Conservation (phyloP, 2,329 filamentous ascomycete genomes). For the Aspergillus hortae region DNA sequence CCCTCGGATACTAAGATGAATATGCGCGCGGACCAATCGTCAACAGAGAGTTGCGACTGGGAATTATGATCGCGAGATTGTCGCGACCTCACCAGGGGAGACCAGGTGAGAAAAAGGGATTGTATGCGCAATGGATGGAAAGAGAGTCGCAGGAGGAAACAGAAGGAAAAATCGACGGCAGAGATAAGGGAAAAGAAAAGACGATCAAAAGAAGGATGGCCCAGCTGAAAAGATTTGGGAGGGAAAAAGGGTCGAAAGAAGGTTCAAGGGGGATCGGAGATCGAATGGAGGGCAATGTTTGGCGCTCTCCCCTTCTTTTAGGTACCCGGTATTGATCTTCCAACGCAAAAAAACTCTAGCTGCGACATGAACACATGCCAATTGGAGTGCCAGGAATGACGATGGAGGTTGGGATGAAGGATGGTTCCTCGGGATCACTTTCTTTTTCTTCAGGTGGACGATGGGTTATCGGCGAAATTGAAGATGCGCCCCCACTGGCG, state of each 20-base stretch:
- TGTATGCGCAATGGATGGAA: background rate
- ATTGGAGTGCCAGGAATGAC: conserved; percentile 10
- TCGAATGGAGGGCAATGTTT: background rate
- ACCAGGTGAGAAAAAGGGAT: background rate
- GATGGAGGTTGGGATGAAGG: background rate
- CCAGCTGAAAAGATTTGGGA: background rate
- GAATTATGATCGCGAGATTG: background rate
- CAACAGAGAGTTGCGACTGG: background rate
- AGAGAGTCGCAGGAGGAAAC: conserved; percentile 2
- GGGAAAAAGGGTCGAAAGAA: background rate
- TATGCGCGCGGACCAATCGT: background rate
- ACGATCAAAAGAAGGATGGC: conserved; percentile 7
- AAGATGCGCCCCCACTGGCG: background rate
- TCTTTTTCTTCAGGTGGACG: background rate
- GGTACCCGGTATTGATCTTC: background rate
- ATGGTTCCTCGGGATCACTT: background rate
- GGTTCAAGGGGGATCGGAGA: background rate
- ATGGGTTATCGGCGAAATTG: background rate
- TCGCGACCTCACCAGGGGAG: background rate
- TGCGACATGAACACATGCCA: conserved; percentile 3
- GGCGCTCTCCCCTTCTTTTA: background rate
- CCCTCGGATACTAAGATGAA: background rate
- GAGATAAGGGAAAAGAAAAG: conserved; percentile 5
- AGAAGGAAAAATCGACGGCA: conserved; percentile 2
- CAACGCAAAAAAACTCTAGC: background rate